Base-by-base conservation (phyloP, 2,329 filamentous ascomycete genomes). In the Thermothelomyces thermophilus region DNA sequence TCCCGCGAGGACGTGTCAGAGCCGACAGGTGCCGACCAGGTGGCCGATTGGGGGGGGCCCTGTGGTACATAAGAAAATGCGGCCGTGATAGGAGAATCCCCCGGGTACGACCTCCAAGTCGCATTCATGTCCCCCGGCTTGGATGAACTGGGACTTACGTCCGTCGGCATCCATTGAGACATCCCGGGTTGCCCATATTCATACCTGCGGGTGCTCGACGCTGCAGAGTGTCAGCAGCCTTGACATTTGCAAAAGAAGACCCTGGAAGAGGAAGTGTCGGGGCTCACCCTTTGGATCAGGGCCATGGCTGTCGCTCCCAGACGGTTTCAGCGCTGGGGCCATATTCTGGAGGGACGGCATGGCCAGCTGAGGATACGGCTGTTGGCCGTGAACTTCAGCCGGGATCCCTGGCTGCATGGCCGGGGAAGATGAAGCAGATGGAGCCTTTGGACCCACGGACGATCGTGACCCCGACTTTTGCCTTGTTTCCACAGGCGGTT, bases 361-460 rank as follows among this genome's bases (percentile, higher is more conserved):
- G 35, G 65, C 64, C 52, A 76, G 62, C 46, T 72, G 67, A 35
- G 66, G 67, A 55, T 75, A 73, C 3, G 70, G 62, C 35, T 67
- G 65, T 41, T 66, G 70, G 26, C 66, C 60, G 26, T 70, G 62
- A 39, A 70, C 62, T 42, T 75, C 73, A 36, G 68, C 62, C 14
- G 69, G 63, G 44, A 73, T 68, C 22, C 70, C 68, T 17, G 66
- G 65, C 42, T 71, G 63, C 51, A 71, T 68, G 16, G 71, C 68
- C 24, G 77, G 73, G 14, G 76, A 77, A 5, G 73, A 73, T 16
- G 74, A 73, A 35, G 72, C 64, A 5, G 76, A 77, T 16, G 65
- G 62, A 35, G 67, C 62, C 53, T 68, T 71, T 24, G 68, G 62
- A 7, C 68, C 68, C 13, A 67, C 62, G 4, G 69, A 66, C 33